Conservation (phyloP, 805 yeast genomes). For the Ogataea henricii region DNA sequence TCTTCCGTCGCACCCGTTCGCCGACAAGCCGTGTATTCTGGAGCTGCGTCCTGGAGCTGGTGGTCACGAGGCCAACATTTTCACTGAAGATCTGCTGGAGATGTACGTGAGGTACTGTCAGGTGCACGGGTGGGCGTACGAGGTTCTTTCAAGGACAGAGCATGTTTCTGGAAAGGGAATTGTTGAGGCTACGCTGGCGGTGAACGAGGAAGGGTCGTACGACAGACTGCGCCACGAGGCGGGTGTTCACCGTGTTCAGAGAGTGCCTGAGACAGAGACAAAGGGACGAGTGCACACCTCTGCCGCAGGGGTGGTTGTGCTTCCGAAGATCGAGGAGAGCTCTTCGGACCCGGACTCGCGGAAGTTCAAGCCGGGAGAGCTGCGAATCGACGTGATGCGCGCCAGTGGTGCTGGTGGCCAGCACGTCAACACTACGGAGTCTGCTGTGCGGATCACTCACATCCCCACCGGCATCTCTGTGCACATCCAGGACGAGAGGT, state of each 20-base stretch:
- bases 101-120: constrained; percentile 82
- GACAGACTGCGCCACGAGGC: constrained; percentile 77
- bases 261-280: constrained; percentile 90
- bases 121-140: constrained; percentile 64
- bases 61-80: constrained; percentile 89
- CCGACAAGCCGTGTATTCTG: constrained; percentile 73
- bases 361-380: constrained; percentile 80
- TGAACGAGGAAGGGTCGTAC: constrained; percentile 78
- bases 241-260: constrained; percentile 94
- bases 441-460: constrained; percentile 93
- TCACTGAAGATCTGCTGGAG: constrained; percentile 73
- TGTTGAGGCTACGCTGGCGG: constrained; percentile 70
- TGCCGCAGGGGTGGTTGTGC: constrained; percentile 91
- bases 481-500: constrained; percentile 90
- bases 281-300: constrained; percentile 96
- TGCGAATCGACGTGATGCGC: constrained; percentile 94
- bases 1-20: constrained; percentile 75
- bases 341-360: constrained; percentile 47
- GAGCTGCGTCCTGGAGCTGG: constrained; percentile 97
- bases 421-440: constrained; percentile 95
- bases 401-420: constrained; percentile 98
- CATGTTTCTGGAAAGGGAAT: constrained; percentile 68
- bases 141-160: constrained; percentile 55
- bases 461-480: constrained; percentile 89
- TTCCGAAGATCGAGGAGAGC: constrained; percentile 73